Percentiles rank a stretch among this genome's conserved stretches.
Evolutionary conservation across 805 yeast species (phyloP).

Genomic region (Myxozyma lipomycoides): DNA sequence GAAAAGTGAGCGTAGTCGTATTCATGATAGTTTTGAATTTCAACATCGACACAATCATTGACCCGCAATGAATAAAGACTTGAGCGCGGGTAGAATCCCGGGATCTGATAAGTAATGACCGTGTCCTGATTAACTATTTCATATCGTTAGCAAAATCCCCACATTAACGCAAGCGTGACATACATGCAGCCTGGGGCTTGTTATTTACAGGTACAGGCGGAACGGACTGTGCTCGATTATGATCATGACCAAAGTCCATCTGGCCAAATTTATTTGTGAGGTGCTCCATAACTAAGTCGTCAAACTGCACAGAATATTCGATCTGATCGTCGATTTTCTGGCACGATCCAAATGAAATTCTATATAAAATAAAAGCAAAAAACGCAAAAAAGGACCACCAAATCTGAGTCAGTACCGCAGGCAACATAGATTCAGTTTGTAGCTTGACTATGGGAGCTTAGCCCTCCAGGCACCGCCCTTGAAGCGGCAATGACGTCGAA

Average conservation of each 20-base stretch:
- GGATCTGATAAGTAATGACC: background rate
- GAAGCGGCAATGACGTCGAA: too few species aligned
- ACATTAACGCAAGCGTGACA: background rate
- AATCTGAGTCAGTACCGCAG: too few species aligned
- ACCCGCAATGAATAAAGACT: background rate
- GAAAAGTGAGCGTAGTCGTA: slow-evolving; percentile 23
- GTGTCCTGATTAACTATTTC: background rate
- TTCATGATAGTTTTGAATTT: slow-evolving; percentile 9
- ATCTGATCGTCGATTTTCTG: too few species aligned
- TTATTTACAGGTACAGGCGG: background rate
- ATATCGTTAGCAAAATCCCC: background rate
- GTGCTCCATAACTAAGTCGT: background rate
- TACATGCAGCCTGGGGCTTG: background rate
- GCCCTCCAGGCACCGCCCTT: too few species aligned
- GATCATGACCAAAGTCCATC: background rate
- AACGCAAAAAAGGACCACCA: too few species aligned
- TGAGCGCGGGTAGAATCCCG: background rate
- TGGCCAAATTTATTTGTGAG: background rate
- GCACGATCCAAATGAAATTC: too few species aligned
- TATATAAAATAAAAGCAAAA: too few species aligned
- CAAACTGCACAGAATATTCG: background rate
- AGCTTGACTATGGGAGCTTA: too few species aligned
- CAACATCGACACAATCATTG: background rate
- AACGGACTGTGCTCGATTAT: background rate
- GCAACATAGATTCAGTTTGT: too few species aligned